A percentile compares a stretch with the other conserved stretches of the same genome.
Conservation (phyloP, 164 flowering plant genomes). For the Hamamelis virginiana region DNA sequence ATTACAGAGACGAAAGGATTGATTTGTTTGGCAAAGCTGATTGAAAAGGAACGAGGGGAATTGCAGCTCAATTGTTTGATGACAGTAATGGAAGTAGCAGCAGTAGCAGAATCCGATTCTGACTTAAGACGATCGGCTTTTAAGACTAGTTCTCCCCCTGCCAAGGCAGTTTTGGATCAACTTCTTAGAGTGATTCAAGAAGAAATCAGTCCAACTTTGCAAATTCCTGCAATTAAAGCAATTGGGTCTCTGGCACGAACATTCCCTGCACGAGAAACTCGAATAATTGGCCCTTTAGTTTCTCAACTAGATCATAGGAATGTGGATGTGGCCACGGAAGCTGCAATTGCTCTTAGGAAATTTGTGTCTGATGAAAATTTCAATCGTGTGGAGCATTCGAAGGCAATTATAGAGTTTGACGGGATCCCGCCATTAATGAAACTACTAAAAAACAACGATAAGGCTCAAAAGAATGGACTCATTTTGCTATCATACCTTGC, state of each 20-base stretch:
- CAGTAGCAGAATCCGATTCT: constrained; percentile 61
- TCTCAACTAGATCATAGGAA: constrained; percentile 37
- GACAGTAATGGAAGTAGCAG: constrained; percentile 72
- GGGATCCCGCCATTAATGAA: constrained; percentile 58
- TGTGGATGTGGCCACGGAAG: constrained; percentile 60
- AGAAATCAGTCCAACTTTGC: constrained; percentile 30
- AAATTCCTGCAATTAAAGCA: constrained; percentile 57
- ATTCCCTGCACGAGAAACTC: constrained; percentile 71
- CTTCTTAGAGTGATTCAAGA: constrained; percentile 54
- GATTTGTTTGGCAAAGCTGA: constrained; percentile 65
- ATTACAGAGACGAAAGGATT: constrained; percentile 78
- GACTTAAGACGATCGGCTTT: constrained; percentile 74
- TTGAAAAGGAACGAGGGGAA: constrained; percentile 65
- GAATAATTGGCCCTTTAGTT: constrained; percentile 58
- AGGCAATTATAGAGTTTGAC: constrained; percentile 59
- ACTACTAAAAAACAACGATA: constrained; percentile 47
- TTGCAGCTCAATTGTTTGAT: constrained; percentile 68
- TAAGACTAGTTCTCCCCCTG: constrained; percentile 70
- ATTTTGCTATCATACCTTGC: constrained; percentile 72
- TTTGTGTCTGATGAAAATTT: constrained; percentile 61
- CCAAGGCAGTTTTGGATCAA: constrained; percentile 72
- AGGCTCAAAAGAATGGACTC: constrained; percentile 43
- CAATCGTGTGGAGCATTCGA: constrained; percentile 53
- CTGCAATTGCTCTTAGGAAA: constrained; percentile 63
- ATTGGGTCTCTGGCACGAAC: constrained; percentile 80